Base-by-base conservation (phyloP, 306 rosid species). In the Dicorynia guianensis region DNA sequence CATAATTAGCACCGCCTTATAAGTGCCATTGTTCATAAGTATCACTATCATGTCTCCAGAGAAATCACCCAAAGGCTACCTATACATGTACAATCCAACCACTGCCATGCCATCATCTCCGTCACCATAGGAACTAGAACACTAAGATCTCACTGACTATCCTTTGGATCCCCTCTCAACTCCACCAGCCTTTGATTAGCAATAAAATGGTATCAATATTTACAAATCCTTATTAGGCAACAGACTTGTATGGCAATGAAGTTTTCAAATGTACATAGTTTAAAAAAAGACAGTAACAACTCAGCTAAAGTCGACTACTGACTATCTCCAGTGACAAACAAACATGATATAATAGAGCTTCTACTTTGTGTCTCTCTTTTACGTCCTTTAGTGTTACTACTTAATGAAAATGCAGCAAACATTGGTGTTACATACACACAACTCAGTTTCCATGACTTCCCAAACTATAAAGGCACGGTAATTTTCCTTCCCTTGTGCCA, bases 121-220 rank as follows among this genome's bases (percentile, higher is more conserved):
- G 20, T 48, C 54, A 57, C 9, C 36, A 39, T 7, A 64, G 17
- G 33, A 65, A 57, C 55, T 69, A 44, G 7, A 42, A 53, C 72
- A 69, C 49, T 50, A 12, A 14, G 57, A 77, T 69, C 11, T 58
- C 42, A 40, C 36, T 61, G 13, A 12, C 18, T 6, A n/a, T 4
- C 36, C 59, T 8, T 60, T 58, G 52, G 42, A 42, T 65, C 57
- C 60, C 68, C 60, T 76, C 73, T 71, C 54, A 66, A 46, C 75
- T 44, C 43, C 52, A 67, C 47, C 64, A 67, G 18, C 73, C 57
- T 39, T 20, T 71, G 62, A 19, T 5, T 12, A 3, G 57, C 47
- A 38, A 58, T 39, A 57, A 14, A 56, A 52, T 69, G 56, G 8
- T 72, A 7, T 33, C 48, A 19, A 44, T 66, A 72, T 17, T 14